These are phyloP conservation scores for Wallacemonas rigidus DNA, from an alignment of 208 protist genomes.

Conservation along the genomic window DNA sequence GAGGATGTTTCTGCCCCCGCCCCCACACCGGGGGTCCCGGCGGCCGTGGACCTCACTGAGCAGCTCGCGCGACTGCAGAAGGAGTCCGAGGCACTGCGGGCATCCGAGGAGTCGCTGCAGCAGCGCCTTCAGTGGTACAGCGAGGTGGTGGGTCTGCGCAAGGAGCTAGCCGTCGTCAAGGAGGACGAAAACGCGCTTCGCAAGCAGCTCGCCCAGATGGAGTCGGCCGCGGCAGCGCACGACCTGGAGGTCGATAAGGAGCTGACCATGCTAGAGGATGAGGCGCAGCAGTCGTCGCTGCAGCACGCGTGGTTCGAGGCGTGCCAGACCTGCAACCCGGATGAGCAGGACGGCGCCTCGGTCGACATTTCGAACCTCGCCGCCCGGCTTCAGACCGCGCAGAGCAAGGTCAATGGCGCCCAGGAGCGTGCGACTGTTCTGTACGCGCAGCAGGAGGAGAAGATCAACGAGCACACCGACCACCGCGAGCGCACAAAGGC, in stretches of 20 bases:
- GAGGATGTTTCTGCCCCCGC: conserved; percentile 3
- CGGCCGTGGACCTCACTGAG: not conserved
- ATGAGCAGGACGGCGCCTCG: conserved; percentile 49
- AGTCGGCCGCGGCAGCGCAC: conserved; percentile 32
- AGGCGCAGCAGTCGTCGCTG: conserved; percentile 60
- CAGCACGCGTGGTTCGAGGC: conserved; percentile 57
- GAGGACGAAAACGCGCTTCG: conserved; percentile 56
- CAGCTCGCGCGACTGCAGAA: not conserved
- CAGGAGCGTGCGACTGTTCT: conserved; percentile 42
- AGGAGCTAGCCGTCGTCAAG: conserved; percentile 66
- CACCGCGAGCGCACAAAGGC: conserved; percentile 65
- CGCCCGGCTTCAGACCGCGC: conserved; percentile 41
- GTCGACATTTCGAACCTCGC: conserved; percentile 54
- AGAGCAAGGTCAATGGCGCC: conserved; percentile 30
- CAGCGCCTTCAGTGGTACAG: conserved; percentile 71
- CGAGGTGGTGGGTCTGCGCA: conserved; percentile 64
- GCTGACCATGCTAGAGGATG: conserved; percentile 59
- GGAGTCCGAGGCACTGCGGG: conserved; percentile 13
- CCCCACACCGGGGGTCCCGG: not conserved
- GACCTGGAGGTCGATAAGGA: conserved; percentile 51
- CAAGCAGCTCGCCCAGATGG: conserved; percentile 38
- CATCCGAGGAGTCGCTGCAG: conserved; percentile 31
- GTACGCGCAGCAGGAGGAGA: conserved; percentile 54
- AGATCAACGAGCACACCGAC: conserved; percentile 76
- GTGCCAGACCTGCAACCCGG: conserved; percentile 41